Evolutionary conservation across 257 asterid genomes (phyloP).

Genomic region (Plectranthus barbatus): DNA sequence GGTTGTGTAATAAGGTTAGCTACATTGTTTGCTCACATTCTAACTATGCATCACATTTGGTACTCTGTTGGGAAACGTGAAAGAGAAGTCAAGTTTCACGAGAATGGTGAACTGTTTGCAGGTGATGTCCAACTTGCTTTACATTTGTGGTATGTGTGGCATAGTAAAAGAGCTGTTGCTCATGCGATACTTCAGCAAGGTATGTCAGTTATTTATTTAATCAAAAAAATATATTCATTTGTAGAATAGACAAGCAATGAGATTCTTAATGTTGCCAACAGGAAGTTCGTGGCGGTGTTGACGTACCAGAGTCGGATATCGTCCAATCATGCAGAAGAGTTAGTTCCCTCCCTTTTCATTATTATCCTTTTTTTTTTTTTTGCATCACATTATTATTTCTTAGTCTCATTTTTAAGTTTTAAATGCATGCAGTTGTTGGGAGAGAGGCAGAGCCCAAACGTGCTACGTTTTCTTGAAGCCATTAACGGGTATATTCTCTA

Average conservation of each 20-base stretch:
- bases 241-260: not conserved
- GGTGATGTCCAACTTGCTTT: constrained; percentile 89
- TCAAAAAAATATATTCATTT: not conserved
- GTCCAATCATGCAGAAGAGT: constrained; percentile 52
- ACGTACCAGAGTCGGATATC: constrained; percentile 47
- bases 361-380: not conserved
- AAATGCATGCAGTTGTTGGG: constrained; percentile 48
- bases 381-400: not conserved
- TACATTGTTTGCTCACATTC: constrained; percentile 8
- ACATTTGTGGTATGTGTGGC: constrained; percentile 85
- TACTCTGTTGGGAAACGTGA: not conserved
- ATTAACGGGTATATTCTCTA: constrained; percentile 40
- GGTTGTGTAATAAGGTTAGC: constrained; percentile 86
- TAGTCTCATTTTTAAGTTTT: not conserved
- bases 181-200: constrained; percentile 97
- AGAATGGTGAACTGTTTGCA: constrained; percentile 27
- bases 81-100: not conserved
- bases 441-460: constrained; percentile 62
- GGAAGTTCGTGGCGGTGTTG: constrained; percentile 50
- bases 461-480: constrained; percentile 64
- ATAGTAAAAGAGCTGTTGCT: constrained; percentile 79
- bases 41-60: not conserved
- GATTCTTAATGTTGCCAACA: constrained; percentile 7
- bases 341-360: constrained; percentile 14
- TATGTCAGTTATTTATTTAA: constrained; percentile 11